These are phyloP conservation scores for Phallus indusiatus DNA, from an alignment of 768 basidiomycete genomes.

Conservation along the genomic window DNA sequence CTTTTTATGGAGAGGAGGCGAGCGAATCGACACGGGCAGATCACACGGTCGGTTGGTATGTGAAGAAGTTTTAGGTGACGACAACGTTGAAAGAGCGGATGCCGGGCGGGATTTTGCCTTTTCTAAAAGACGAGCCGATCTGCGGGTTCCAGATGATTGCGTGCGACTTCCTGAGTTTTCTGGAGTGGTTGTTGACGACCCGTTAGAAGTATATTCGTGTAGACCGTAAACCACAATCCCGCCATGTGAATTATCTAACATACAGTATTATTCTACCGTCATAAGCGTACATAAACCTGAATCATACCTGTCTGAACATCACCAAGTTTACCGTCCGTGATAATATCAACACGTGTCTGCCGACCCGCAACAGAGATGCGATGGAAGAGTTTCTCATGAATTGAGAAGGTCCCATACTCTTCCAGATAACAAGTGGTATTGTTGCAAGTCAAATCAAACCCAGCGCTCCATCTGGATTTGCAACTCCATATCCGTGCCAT, in stretches of 20 bases:
- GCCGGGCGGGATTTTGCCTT: too few species aligned
- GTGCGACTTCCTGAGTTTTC: too few species aligned
- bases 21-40: background rate
- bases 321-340: background rate
- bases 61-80: background rate
- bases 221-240: too few species aligned
- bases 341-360: background rate
- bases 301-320: background rate
- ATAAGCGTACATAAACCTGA: background rate
- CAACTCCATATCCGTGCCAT: background rate
- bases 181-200: too few species aligned
- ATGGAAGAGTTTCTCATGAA: background rate
- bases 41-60: background rate
- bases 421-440: background rate
- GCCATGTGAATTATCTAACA: background rate
- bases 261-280: background rate
- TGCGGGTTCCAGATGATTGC: too few species aligned
- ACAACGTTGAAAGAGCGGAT: background rate
- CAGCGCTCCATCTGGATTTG: background rate
- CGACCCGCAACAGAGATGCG: background rate
- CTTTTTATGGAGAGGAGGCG: background rate
- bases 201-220: too few species aligned
- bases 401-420: background rate
- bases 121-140: too few species aligned
- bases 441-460: background rate